These are phyloP conservation scores for Bothriochloa decipiens DNA, from an alignment of 176 grass and related monocot genomes.

Conservation along the genomic window DNA sequence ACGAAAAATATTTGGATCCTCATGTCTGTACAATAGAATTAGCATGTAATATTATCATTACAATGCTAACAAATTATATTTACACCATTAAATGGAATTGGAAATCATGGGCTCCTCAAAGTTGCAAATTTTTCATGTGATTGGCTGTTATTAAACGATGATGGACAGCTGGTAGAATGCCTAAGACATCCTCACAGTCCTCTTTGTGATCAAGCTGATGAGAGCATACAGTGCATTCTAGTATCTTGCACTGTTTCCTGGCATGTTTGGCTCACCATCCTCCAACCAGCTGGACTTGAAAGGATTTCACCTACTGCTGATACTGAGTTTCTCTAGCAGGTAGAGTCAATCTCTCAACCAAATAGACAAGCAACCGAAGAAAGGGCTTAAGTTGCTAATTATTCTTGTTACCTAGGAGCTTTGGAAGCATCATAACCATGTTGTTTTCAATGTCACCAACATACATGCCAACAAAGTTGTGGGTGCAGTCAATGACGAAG, in stretches of 20 bases:
- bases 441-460: not conserved
- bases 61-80: not conserved
- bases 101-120: not conserved
- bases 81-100: not conserved
- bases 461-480: not conserved
- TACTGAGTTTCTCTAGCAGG: not conserved
- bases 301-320: not conserved
- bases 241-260: not conserved
- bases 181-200: not conserved
- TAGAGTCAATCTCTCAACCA: not conserved
- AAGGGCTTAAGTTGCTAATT: not conserved
- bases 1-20: conserved; percentile 11
- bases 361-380: not conserved
- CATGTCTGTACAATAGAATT: conserved; percentile 1
- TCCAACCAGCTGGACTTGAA: not conserved
- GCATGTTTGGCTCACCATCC: not conserved
- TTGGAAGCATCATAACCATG: not conserved
- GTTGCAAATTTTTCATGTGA: not conserved
- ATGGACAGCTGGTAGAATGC: not conserved
- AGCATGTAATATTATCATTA: conserved; percentile 24
- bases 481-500: not conserved
- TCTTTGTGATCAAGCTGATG: not conserved
- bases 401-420: not conserved
- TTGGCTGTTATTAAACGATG: not conserved
- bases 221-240: not conserved